Evolutionary conservation across 768 basidiomycete genomes (phyloP).

Genomic region (Cubamyces sp.): DNA sequence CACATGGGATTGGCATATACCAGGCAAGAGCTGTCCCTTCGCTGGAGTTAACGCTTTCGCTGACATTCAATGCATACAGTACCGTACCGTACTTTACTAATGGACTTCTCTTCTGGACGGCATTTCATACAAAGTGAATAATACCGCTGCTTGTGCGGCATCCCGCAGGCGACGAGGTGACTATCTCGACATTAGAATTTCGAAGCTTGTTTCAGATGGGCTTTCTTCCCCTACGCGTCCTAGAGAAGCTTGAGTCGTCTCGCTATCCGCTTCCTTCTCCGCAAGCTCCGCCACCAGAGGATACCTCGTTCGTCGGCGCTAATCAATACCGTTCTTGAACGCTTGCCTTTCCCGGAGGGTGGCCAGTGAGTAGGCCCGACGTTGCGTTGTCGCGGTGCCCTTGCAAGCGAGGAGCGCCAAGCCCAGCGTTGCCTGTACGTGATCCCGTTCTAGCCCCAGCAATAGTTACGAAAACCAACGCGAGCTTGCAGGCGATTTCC

Average conservation of each 20-base stretch:
- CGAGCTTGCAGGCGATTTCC: background rate
- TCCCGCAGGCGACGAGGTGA: background rate
- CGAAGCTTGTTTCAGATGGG: background rate
- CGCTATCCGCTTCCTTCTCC: too few relatives aligned
- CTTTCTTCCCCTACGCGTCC: too few relatives aligned
- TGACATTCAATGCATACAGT: conserved; percentile 8
- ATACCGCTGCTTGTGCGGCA: background rate
- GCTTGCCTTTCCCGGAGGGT: conserved; percentile 17
- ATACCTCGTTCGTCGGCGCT: background rate
- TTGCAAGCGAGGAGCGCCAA: too few relatives aligned
- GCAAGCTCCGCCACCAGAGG: too few relatives aligned
- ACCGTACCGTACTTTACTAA: conserved; percentile 7
- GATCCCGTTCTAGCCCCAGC: too few relatives aligned
- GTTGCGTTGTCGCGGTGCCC: background rate
- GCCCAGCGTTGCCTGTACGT: too few relatives aligned
- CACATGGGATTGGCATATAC: background rate
- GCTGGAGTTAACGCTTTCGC: background rate
- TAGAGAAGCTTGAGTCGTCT: too few relatives aligned
- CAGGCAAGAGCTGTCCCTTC: conserved; percentile 1
- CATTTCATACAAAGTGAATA: background rate
- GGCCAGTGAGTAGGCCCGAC: background rate
- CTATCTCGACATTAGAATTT: background rate
- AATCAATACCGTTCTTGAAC: conserved; percentile 19
- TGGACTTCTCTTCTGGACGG: background rate
- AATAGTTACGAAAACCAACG: too few relatives aligned